A percentile compares a stretch with the other conserved stretches of the same genome.
Evolutionary conservation across 768 basidiomycete species (phyloP).

Genomic region (Rickenella mellea): DNA sequence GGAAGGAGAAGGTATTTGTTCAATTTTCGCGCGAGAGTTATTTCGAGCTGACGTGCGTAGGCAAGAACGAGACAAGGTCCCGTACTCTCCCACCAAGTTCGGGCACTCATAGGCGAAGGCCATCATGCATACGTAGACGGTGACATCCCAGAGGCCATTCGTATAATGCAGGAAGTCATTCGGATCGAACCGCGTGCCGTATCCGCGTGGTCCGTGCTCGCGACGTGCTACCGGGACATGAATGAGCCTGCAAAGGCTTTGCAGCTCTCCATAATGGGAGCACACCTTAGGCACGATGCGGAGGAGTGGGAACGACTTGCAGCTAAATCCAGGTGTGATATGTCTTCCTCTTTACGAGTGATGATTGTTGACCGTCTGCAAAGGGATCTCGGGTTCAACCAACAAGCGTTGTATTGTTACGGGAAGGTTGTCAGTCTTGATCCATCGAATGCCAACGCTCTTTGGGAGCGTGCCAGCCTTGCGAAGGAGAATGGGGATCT

Average conservation of each 20-base stretch:
- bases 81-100: conserved; percentile 58
- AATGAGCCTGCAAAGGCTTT: conserved; percentile 61
- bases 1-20: background rate
- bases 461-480: conserved; percentile 83
- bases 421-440: conserved; percentile 73
- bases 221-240: conserved; percentile 71
- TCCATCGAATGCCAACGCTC: conserved; percentile 71
- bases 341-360: background rate
- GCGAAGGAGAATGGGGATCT: conserved; percentile 69
- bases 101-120: conserved; percentile 71
- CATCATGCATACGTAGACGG: conserved; percentile 79
- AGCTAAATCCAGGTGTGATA: conserved; percentile 52
- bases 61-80: conserved; percentile 49
- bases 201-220: conserved; percentile 82
- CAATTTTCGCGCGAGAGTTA: background rate
- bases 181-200: conserved; percentile 83
- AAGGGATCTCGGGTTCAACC: conserved; percentile 62
- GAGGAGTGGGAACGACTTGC: conserved; percentile 87
- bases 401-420: conserved; percentile 90
- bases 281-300: conserved; percentile 74
- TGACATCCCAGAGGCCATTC: conserved; percentile 57
- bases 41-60: background rate
- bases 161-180: conserved; percentile 85
- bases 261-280: conserved; percentile 81
- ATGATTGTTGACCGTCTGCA: background rate